phyloP scores from a whole-genome alignment of 1,139 yeast species.

The Candida sanyaensis region DNA sequence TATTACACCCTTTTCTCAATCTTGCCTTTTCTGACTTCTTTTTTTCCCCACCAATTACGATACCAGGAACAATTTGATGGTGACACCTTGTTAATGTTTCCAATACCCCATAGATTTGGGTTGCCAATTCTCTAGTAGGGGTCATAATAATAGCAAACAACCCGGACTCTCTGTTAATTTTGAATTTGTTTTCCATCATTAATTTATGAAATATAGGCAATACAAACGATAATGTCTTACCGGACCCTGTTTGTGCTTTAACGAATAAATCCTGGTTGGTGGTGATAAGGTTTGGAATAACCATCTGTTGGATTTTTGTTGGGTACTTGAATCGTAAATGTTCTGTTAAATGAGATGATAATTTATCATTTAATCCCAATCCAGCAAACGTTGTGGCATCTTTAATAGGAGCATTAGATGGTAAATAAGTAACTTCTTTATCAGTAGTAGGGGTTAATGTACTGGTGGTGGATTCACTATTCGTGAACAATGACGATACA shows the following conservation, averaged over 20 bases:
- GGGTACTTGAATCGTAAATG: conserved; percentile 68
- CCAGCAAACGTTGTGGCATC: conserved; percentile 72
- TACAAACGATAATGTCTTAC: conserved; percentile 84
- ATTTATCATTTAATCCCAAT: conserved; percentile 61
- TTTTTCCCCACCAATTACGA: conserved; percentile 94
- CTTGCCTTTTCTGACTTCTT: conserved; percentile 92
- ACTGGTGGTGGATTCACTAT: conserved; percentile 50
- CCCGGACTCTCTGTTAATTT: conserved; percentile 72
- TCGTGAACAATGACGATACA: conserved; percentile 85
- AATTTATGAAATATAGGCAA: conserved; percentile 79
- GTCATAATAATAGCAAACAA: conserved; percentile 84
- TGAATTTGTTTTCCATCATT: conserved; percentile 50
- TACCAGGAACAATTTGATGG: conserved; percentile 86
- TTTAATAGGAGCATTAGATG: conserved; percentile 84
- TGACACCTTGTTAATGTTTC: conserved; percentile 71
- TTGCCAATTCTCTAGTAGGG: conserved; percentile 93
- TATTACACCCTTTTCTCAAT: conserved; percentile 84
- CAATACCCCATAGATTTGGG: conserved; percentile 84
- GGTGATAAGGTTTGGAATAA: conserved; percentile 66
- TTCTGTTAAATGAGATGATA: conserved; percentile 57
- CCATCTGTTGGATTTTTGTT: conserved; percentile 82
- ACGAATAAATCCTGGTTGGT: conserved; percentile 72
- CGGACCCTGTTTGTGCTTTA: conserved; percentile 96
- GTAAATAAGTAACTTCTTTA: conserved; percentile 29
- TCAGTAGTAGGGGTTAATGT: conserved; percentile 24